Evolutionary conservation across 495 filamentous ascomycete genomes (phyloP).

Genomic region (Talaromyces ruber): DNA sequence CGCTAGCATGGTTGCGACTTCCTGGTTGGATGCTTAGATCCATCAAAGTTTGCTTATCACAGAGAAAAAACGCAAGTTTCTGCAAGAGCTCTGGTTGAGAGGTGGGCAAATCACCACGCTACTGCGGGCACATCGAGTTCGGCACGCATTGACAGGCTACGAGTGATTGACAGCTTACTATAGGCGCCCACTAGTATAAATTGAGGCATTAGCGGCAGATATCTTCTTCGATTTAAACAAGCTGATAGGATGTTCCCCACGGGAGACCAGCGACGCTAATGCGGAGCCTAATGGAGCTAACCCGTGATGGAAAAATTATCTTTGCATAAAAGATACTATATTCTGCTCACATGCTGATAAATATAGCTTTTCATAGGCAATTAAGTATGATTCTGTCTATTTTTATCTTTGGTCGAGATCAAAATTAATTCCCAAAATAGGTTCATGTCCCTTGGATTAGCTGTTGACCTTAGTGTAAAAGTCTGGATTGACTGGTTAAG

Average conservation of each 20-base stretch:
- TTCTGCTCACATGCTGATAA: not conserved
- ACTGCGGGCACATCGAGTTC: conserved; percentile 9
- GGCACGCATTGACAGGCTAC: conserved; percentile 6
- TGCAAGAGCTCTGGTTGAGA: not conserved
- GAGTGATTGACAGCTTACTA: not conserved
- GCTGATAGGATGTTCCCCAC: not conserved
- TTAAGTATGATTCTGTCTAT: not conserved
- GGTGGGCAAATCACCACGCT: conserved; percentile 6
- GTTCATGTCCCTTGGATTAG: not conserved
- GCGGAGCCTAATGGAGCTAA: not conserved
- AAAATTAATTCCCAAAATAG: not conserved
- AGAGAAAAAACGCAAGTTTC: not conserved
- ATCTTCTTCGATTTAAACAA: not conserved
- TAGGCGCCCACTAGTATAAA: not conserved
- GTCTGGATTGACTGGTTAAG: no score
- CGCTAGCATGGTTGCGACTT: not conserved
- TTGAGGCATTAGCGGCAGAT: not conserved
- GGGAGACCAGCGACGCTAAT: not conserved
- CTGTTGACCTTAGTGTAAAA: no score
- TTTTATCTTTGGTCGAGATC: not conserved
- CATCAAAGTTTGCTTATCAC: not conserved
- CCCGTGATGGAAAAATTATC: not conserved
- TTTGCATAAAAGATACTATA: no score
- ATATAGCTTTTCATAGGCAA: not conserved
- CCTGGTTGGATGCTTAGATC: not conserved